Percentiles rank a stretch among this genome's conserved stretches.
phyloP scores from a whole-genome alignment of 768 basidiomycete species.

The Boletus sp. region DNA sequence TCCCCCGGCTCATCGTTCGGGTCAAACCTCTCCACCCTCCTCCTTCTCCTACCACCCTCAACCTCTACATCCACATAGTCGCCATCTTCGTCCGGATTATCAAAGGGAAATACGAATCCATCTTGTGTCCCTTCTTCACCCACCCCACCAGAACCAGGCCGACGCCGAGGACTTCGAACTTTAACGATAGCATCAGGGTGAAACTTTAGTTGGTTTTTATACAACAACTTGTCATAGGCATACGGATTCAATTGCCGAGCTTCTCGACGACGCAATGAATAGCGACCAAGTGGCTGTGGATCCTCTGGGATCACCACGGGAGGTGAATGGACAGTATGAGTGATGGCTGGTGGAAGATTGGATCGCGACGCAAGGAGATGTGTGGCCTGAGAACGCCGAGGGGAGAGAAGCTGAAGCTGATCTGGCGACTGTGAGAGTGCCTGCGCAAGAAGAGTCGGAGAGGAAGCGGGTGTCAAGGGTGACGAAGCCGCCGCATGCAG shows the following conservation, averaged over 20 bases:
- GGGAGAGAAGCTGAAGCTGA: slow-evolving; percentile 18
- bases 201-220: slow-evolving; percentile 48
- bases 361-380: background rate
- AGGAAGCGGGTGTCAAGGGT: slow-evolving; percentile 24
- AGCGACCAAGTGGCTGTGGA: slow-evolving; percentile 34
- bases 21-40: slow-evolving; percentile 1
- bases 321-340: background rate
- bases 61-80: slow-evolving; percentile 24
- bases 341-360: background rate
- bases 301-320: slow-evolving; percentile 16
- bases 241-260: slow-evolving; percentile 63
- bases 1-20: background rate
- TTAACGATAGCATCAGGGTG: slow-evolving; percentile 72
- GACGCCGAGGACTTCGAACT: slow-evolving; percentile 35
- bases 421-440: slow-evolving; percentile 21
- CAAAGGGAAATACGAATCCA: slow-evolving; percentile 27
- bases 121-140: slow-evolving; percentile 32
- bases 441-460: slow-evolving; percentile 7
- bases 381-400: slow-evolving; percentile 2
- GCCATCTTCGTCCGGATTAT: slow-evolving; percentile 24
- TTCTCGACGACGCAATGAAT: slow-evolving; percentile 55
- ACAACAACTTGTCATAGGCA: slow-evolving; percentile 50
- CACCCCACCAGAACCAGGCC: slow-evolving; percentile 24
- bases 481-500: slow-evolving; percentile 5
- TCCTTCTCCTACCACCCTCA: slow-evolving; percentile 12